These are phyloP conservation scores for Neofusicoccum sp. DNA, from an alignment of 2,329 filamentous ascomycete species.

Conservation along the genomic window DNA sequence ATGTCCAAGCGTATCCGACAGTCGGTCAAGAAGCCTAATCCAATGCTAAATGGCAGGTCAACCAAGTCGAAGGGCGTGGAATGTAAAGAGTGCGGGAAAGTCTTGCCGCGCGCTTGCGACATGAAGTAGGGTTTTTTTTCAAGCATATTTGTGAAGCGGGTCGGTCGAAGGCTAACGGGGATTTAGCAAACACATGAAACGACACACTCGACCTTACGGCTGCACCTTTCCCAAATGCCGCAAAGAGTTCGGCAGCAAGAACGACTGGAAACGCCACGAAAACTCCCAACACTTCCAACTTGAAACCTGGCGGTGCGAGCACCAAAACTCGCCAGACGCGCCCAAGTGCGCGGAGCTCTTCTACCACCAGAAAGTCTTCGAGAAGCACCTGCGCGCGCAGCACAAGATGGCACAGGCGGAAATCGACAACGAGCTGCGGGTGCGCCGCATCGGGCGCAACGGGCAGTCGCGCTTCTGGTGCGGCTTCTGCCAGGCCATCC, in stretches of 20 bases:
- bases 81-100: constrained; percentile 28
- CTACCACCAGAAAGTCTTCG: constrained; percentile 59
- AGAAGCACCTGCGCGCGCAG: constrained; percentile 56
- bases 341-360: constrained; percentile 58
- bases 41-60: constrained; percentile 11
- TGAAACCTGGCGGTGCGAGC: constrained; percentile 70
- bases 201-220: constrained; percentile 76
- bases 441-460: constrained; percentile 62
- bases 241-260: constrained; percentile 84
- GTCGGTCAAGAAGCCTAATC: constrained; percentile 19
- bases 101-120: constrained; percentile 39
- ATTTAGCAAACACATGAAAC: constrained; percentile 75
- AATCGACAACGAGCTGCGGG: constrained; percentile 49
- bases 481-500: constrained; percentile 68
- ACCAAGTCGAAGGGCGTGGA: constrained; percentile 2
- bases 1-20: constrained; percentile 30
- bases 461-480: constrained; percentile 76
- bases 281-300: constrained; percentile 71
- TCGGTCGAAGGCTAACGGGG: neutral
- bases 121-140: constrained; percentile 30
- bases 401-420: constrained; percentile 41
- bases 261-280: constrained; percentile 92
- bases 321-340: constrained; percentile 23
- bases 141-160: neutral
- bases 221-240: constrained; percentile 71